Evolutionary conservation across 805 yeast genomes (phyloP), one percentile per base, ranked within the genome.

Genomic region (Yarrowia bubula): DNA sequence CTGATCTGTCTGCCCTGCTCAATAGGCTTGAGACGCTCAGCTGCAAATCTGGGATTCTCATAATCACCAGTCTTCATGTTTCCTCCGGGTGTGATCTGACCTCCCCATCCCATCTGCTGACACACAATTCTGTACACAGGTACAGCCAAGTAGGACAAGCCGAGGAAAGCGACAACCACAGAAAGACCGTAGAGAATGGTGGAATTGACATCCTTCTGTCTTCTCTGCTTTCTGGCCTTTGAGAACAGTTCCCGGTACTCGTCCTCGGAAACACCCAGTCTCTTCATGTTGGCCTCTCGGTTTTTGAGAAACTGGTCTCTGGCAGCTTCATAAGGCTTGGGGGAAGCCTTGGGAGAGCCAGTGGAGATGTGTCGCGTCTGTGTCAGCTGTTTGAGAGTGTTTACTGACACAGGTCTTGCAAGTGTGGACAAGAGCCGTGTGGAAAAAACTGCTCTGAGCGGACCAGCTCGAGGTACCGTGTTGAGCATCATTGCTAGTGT

Each of bases 21-120:
- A 8, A 95, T 95, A 0, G 99, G 97, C 22, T 89, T 78, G 74
- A 95, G 79, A 73, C 88, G 89, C 73, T 93, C 98, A 22, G 91
- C 85, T 1, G 97, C 90, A 76, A 95, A 90, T 71, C 83, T 86
- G 10, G 86, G 75, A 48, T 80, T 76, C 73, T 95, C 98, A 22
- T 43, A 42, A 35, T 42, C 51, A 0, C 64, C 64, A 7, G 51
- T 43, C 41, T 58, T 58, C 64, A 58, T 58, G 51, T 43, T 58
- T 13, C 64, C 64, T 32, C 64, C 64, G 8, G 51, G 51, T 0
- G 98, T 92, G 70, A 92, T 88, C 10, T 98, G 98, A 46, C 99
- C 99, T 58, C 93, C 97, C 84, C 89, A 95, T 0, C 99, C 99
- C 0, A 98, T 92, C 75, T 96, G 83, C 71, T 92, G 90, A 79